phyloP scores from a whole-genome alignment of 768 basidiomycete genomes.

The Rubroboletus satanas region DNA sequence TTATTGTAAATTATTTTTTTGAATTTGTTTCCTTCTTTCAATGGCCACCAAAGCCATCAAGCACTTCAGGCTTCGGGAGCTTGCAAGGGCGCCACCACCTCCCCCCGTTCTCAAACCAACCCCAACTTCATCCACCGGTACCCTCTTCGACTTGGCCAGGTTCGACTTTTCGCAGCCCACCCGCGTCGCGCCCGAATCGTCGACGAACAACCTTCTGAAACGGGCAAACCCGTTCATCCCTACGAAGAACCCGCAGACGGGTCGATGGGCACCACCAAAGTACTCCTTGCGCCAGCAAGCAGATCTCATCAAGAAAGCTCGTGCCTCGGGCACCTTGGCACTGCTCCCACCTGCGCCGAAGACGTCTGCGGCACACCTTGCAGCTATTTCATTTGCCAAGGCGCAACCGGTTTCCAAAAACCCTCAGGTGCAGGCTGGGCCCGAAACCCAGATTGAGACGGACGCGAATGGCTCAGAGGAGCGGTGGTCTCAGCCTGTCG shows the following conservation, averaged over 20 bases:
- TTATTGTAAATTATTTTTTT: neutral
- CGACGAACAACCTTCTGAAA: slow-evolving; percentile 17
- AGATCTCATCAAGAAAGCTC: slow-evolving; percentile 71
- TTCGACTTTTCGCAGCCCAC: slow-evolving; percentile 19
- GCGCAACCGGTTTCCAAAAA: slow-evolving; percentile 8
- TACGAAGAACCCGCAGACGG: slow-evolving; percentile 52
- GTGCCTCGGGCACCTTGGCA: slow-evolving; percentile 46
- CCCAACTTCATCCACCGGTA: neutral
- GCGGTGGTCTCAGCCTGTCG: slow-evolving; percentile 29
- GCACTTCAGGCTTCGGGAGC: slow-evolving; percentile 25
- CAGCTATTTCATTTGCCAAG: slow-evolving; percentile 19
- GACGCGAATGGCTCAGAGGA: neutral
- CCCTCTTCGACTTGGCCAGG: slow-evolving; percentile 17
- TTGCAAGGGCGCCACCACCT: slow-evolving; percentile 15
- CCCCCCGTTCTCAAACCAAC: slow-evolving; percentile 26
- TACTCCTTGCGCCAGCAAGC: slow-evolving; percentile 77
- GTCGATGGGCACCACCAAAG: slow-evolving; percentile 64
- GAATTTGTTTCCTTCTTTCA: neutral
- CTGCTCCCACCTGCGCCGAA: slow-evolving; percentile 72
- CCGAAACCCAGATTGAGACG: neutral
- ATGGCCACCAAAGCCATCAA: slow-evolving; percentile 27
- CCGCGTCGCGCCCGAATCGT: neutral
- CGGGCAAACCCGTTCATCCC: slow-evolving; percentile 68
- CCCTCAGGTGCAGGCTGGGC: neutral
- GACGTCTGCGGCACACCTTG: slow-evolving; percentile 29